Evolutionary conservation across 169 alveolate genomes (phyloP).

Genomic region (Eimeria brunetti): DNA sequence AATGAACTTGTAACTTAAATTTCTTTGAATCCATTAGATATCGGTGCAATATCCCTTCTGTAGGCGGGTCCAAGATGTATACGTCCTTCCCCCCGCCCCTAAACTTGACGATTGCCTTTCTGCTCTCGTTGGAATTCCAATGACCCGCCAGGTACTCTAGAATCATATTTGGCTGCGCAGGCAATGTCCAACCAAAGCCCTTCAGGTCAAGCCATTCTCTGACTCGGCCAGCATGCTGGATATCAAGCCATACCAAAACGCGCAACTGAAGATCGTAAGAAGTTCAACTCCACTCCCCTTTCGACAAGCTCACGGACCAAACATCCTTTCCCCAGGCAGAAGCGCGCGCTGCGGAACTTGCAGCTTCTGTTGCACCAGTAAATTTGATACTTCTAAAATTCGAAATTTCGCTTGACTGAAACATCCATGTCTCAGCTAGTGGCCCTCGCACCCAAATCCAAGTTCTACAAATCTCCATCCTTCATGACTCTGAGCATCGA

Average conservation of each 20-base stretch:
- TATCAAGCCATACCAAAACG: conserved; percentile 59
- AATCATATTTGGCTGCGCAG: not conserved
- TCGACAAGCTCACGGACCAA: not conserved
- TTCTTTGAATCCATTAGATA: not conserved
- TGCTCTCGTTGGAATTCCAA: conserved; percentile 61
- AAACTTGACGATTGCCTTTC: conserved; percentile 67
- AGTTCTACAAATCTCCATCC: conserved; percentile 53
- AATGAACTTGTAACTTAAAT: conserved; percentile 41
- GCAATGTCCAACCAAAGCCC: not conserved
- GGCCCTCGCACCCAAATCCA: conserved; percentile 69
- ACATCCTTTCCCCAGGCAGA: conserved; percentile 32
- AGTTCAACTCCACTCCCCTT: not conserved
- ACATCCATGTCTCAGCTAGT: not conserved
- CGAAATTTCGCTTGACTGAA: not conserved
- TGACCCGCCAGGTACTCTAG: conserved; percentile 52
- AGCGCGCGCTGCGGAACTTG: conserved; percentile 72
- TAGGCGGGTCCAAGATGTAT: conserved; percentile 56
- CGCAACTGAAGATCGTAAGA: conserved; percentile 64
- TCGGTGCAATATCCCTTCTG: not conserved
- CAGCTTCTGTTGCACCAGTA: conserved; percentile 71
- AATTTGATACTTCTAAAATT: not conserved
- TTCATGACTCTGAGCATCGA: conserved; percentile 39
- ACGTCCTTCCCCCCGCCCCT: conserved; percentile 65
- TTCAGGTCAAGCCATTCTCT: conserved; percentile 63
- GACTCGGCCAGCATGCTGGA: conserved; percentile 65